Evolutionary conservation across 1,139 yeast species (phyloP), one percentile per base, ranked within the genome.

Genomic region (Sugiyamaella japonica): DNA sequence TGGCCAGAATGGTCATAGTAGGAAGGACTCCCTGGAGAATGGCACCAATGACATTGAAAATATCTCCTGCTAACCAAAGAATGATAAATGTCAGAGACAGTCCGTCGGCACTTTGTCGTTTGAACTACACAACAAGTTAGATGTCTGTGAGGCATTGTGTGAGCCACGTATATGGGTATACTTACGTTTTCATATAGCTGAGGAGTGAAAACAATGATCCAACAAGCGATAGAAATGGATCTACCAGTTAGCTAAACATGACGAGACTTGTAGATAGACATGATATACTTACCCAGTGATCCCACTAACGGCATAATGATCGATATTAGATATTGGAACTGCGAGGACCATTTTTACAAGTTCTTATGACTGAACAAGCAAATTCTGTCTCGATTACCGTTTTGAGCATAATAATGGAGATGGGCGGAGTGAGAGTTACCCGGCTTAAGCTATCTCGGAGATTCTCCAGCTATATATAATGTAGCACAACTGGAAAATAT

Each of bases 201-300:
- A 13, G 99, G 99, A 40, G 96, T 95, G 76, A 93, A 93, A 23
- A 93, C 98, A 53, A 93, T 90, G 59, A 93, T 86, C 99, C 99
- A 93, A 70, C 98, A 93, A 16, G 97, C 96, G 44, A 93, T 81
- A 15, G 98, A 91, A 47, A 93, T 89, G 23, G 96, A 86, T 20
- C 78, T 72, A 31, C 50, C 6, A 25, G 37, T 37, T 47, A 52
- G 42, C 13, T 16, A 25, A 7, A 47, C 20, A 31, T 20, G 20
- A 25, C 15, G 3, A 42, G 37, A 28, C n/a, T n/a, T n/a, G n/a
- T 16, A 29, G 17, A 37, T 32, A 9, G 17, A n/a, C 39, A 13
- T 3, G 8, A 17, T n/a, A 43, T 12, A 59, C 71, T 16, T 64
- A 70, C 64, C 97, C 97, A 20, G 93, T 82, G 58, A 89, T 86